phyloP scores from a whole-genome alignment of 352 stramenopile genomes.

The Pythium dissimile region DNA sequence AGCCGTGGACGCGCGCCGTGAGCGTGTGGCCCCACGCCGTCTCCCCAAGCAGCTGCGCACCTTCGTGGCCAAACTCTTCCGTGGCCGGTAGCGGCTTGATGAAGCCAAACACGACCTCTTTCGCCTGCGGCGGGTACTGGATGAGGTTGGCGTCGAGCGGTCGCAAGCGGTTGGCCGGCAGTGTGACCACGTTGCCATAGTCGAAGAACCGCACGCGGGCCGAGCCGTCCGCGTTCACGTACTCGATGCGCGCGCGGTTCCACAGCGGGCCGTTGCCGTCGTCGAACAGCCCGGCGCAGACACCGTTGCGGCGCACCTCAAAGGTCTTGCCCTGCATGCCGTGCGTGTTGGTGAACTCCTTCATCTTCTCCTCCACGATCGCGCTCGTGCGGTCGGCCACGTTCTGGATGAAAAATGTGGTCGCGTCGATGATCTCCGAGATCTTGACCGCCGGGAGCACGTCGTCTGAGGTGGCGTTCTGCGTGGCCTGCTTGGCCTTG shows the following conservation, averaged over 20 bases:
- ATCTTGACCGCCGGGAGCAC: slow-evolving; percentile 81
- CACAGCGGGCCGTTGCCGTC: slow-evolving; percentile 91
- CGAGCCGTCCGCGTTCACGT: slow-evolving; percentile 54
- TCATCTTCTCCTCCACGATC: slow-evolving; percentile 93
- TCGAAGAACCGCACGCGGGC: slow-evolving; percentile 93
- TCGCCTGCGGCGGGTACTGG: slow-evolving; percentile 87
- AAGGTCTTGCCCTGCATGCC: slow-evolving; percentile 87
- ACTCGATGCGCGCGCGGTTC: slow-evolving; percentile 93
- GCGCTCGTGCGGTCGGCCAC: slow-evolving; percentile 82
- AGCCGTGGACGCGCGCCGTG: slow-evolving; percentile 62
- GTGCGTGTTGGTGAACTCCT: slow-evolving; percentile 88
- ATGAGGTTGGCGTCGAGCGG: slow-evolving; percentile 88
- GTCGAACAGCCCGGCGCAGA: slow-evolving; percentile 95
- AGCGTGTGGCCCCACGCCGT: slow-evolving; percentile 92
- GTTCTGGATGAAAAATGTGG: slow-evolving; percentile 94
- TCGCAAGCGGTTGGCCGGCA: slow-evolving; percentile 82
- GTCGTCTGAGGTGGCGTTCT: slow-evolving; percentile 59
- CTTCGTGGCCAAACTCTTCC: slow-evolving; percentile 92
- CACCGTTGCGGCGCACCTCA: slow-evolving; percentile 86
- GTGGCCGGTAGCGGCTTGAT: slow-evolving; percentile 80
- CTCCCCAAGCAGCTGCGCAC: slow-evolving; percentile 86
- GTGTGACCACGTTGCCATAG: slow-evolving; percentile 92
- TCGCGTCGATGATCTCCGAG: slow-evolving; percentile 93
- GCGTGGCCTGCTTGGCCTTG: slow-evolving; percentile 37
- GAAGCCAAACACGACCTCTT: slow-evolving; percentile 83